Evolutionary conservation across 192 early-diverging fungal species (phyloP), one percentile per base, ranked within the genome.

Genomic region (Backusella morwellensis): DNA sequence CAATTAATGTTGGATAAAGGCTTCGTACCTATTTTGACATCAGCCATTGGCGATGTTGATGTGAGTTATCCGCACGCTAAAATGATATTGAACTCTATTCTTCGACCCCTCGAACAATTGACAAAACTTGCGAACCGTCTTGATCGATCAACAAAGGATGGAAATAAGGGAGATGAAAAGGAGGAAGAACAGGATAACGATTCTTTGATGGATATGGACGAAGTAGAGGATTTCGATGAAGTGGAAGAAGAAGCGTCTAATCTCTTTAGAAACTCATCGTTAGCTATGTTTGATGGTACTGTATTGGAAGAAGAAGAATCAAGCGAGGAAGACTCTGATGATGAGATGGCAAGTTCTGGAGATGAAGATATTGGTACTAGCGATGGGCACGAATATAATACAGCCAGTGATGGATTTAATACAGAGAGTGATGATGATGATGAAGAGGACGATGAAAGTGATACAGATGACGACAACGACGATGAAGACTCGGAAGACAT

Each of bases 81-180:
- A 68, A 82, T 86, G 17, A 86, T 98, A 41, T 88, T 97, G 11
- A 90, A 84, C 34, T 79, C 91, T 3, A 86, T 99, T 66, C 76
- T 98, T 63, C 94, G 94, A 66, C 98, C 97, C 5, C 85, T 98
- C 52, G 97, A 98, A 79, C 88, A 89, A 35, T 84, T 99, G 75
- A 92, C 97, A 23, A 95, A 96, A 79, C 77, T 93, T 3, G 95
- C 97, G 14, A 93, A 95, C 50, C 93, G 91, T 79, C 87, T 97
- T 70, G 95, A 93, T 42, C 91, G 89, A 32, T 17, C 88, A 90
- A 56, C 81, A n/a, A 78, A 78, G 47, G 72, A 84, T 75, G 88
- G 89, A 63, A 87, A 93, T 74, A 90, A 85, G 3, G 91, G 89
- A 19, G 92, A 88, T 36, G 93, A 92, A 35, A 52, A 76, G 23